Evolutionary conservation across 495 filamentous ascomycete genomes (phyloP), one percentile per base, ranked within the genome.

Genomic region (Penicillium herquei): DNA sequence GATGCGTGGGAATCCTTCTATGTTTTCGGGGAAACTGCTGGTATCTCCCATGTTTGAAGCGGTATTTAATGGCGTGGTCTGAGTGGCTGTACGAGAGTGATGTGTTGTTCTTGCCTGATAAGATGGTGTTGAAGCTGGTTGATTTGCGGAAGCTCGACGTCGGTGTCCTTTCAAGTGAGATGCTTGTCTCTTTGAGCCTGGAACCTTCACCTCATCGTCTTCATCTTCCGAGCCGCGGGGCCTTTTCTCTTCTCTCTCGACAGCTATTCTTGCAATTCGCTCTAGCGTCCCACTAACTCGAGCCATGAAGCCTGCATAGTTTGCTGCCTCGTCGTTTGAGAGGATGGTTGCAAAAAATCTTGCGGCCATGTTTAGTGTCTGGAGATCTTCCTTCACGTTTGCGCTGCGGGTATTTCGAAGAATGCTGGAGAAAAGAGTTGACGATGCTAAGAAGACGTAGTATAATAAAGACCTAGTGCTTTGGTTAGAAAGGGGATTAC

Each of bases 371-470:
- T 85, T 92, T 81, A 98, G 90, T 12, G 94, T 78, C 54, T 86
- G 81, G 5, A 96, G 80, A 68, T 98, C 94, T 21, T 90, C 87
- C 47, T 86, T 83, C n/a, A 89, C 88, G 14, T 88, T 81, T 6
- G 85, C 78, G 65, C 93, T 85, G 54, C 89, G 83, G 5, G 89
- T 90, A 57, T 97, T 93, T 58, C 96, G 92, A 7, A 98, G 71
- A 53, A 98, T 91, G 62, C 90, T 91, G 39, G 89, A 89, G 68
- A 98, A 98, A n/a, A 98, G 77, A 12, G 90, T 96, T 32, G 96
- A 88, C 16, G 96, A 84, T 10, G 95, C 87, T 0, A 91, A 89
- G 34, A 98, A 92, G 13, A 96, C 89, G 72, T 92, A 98, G 74
- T 98, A 96, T 44, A 98, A 75, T 53, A 97, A 85, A 54, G 96